Base-by-base conservation (phyloP, 768 basidiomycete species). In the Candolleomyces eurysporus region DNA sequence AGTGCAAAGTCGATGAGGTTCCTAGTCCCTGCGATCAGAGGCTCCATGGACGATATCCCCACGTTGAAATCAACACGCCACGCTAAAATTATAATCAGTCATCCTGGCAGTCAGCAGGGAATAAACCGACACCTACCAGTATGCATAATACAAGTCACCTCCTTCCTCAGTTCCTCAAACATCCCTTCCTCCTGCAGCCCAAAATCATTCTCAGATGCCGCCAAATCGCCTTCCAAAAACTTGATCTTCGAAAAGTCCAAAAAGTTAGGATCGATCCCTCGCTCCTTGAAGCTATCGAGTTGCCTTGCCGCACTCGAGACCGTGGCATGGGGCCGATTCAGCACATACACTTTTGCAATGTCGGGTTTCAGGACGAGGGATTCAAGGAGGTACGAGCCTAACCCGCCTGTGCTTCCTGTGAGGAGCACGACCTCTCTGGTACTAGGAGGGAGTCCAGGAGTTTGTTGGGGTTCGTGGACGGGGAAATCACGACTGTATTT, bases 41-140 rank as follows among this genome's bases (percentile, higher is more conserved):
- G 71, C 53, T 82, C 81, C 46, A 82, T 79, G 0, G 82, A 78
- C 4, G 75, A 71, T 4, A 83, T 65, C 0, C 73, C 61, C 22
- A 77, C 32, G 60, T 81, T 83, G 65, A 82, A 82, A 48, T 83
- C 76, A n/a, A 83, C 66, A 22, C 67, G 73, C 82, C 82, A 83
- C 2, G 80, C 81, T 66, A 48, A 50, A 7, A 8, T 32, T 7
- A n/a, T 2, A 14, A 42, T 16, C n/a, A 36, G 19, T 6, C 40
- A 16, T 22, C 21, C 54, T 3, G 4, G 22, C 50, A 11, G 2
- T 22, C 9, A 19, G 5, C 11, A 59, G 6, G 19, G 1, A 16
- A 45, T 9, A 30, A 4, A 17, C 22, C 21, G 17, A 31, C 17
- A 42, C 49, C 31, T 52, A 67, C 67, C 67, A 52, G 75, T 78